A percentile compares a stretch with the other conserved stretches of the same genome.
phyloP scores from a whole-genome alignment of 2,329 filamentous ascomycete genomes.

The Hortaea sp. region DNA sequence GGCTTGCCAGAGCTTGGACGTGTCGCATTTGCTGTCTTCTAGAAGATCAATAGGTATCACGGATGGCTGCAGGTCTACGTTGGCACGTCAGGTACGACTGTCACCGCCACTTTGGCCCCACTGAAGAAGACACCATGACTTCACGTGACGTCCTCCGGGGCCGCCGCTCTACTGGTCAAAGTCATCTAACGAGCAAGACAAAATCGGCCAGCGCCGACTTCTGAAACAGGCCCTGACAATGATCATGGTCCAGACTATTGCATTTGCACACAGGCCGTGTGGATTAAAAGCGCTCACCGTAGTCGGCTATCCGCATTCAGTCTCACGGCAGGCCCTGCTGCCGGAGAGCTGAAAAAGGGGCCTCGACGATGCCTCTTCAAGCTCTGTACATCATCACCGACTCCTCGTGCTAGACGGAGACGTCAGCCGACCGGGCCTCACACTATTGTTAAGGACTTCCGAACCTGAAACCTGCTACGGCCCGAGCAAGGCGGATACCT shows the following conservation, averaged over 20 bases:
- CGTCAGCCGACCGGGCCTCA: too few species aligned
- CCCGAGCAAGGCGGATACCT: background rate
- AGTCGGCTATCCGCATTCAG: background rate
- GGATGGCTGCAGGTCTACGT: conserved; percentile 19
- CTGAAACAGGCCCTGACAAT: conserved; percentile 1
- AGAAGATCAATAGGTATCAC: conserved; percentile 16
- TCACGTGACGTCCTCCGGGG: background rate
- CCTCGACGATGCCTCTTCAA: background rate
- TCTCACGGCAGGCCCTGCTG: background rate
- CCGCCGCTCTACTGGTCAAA: background rate
- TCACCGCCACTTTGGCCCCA: conserved; percentile 22
- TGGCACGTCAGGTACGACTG: conserved; percentile 16
- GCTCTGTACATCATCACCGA: background rate
- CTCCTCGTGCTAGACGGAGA: too few species aligned
- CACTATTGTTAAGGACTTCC: too few species aligned
- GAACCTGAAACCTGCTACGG: background rate
- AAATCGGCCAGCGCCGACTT: background rate
- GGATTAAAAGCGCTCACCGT: background rate
- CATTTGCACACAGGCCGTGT: too few species aligned
- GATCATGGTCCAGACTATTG: too few species aligned
- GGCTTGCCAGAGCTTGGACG: background rate
- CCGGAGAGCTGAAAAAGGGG: background rate
- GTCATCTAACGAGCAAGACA: background rate
- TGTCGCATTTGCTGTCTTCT: conserved; percentile 21
- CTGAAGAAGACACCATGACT: background rate